A percentile compares a stretch with the other conserved stretches of the same genome.
These are phyloP conservation scores for Emmonsiellopsis sp. DNA, from an alignment of 2,329 filamentous ascomycete genomes.

Conservation along the genomic window DNA sequence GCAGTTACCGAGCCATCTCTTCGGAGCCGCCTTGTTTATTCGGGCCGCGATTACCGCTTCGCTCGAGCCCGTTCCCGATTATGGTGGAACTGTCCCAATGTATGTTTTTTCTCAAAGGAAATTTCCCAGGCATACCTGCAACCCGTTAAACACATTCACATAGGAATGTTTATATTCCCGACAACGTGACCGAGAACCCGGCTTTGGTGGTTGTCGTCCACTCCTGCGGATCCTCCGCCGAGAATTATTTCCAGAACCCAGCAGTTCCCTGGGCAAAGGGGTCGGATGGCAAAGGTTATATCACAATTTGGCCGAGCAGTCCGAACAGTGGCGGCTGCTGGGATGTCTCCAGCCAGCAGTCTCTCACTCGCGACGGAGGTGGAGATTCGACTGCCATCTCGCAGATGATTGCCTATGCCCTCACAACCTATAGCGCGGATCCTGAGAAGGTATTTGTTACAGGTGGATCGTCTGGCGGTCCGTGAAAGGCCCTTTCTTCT, in stretches of 20 bases:
- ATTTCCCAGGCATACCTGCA: not conserved
- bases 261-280: not conserved
- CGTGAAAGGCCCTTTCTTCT: not conserved
- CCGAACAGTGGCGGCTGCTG: slow-evolving; percentile 46
- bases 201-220: slow-evolving; percentile 45
- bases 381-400: slow-evolving; percentile 32
- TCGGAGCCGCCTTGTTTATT: not conserved
- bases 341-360: slow-evolving; percentile 44
- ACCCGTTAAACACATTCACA: not conserved
- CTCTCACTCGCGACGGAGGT: slow-evolving; percentile 25
- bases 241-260: slow-evolving; percentile 28
- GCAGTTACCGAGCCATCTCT: not conserved
- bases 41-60: not conserved
- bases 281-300: slow-evolving; percentile 15
- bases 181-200: slow-evolving; percentile 33
- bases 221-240: slow-evolving; percentile 35
- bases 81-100: slow-evolving; percentile 38
- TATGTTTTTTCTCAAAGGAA: slow-evolving; percentile 16
- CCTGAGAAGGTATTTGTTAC: slow-evolving; percentile 22
- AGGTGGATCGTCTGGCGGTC: slow-evolving; percentile 22
- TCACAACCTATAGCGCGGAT: slow-evolving; percentile 24
- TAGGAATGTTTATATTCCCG: slow-evolving; percentile 43
- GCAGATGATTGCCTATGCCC: slow-evolving; percentile 30
- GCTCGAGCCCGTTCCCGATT: slow-evolving; percentile 23
- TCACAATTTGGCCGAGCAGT: slow-evolving; percentile 49